Conservation (phyloP, 2,329 filamentous ascomycete genomes). For the Nigrospora oryzae region DNA sequence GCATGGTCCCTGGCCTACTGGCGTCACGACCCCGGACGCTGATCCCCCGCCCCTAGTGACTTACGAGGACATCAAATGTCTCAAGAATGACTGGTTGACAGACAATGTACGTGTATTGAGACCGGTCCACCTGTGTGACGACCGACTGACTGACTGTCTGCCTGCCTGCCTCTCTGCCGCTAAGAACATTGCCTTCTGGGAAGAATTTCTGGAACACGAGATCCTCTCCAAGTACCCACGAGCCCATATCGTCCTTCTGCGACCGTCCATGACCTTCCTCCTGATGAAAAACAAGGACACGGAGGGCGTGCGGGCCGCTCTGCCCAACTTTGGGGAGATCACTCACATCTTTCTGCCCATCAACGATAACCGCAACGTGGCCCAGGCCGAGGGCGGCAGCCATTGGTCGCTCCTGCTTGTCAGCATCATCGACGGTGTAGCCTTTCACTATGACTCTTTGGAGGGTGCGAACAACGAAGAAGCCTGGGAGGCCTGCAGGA, state of each 20-base stretch:
- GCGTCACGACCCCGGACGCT: not conserved
- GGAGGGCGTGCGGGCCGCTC: slow-evolving; percentile 50
- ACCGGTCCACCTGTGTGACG: not conserved
- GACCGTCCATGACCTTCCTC: slow-evolving; percentile 88
- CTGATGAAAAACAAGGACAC: slow-evolving; percentile 66
- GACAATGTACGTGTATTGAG: slow-evolving; percentile 66
- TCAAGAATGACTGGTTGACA: slow-evolving; percentile 91
- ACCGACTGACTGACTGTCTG: too few species aligned
- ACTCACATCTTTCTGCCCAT: slow-evolving; percentile 95
- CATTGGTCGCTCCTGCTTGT: slow-evolving; percentile 95
- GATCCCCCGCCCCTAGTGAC: slow-evolving; percentile 53
- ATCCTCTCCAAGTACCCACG: slow-evolving; percentile 71
- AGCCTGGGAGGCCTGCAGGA: slow-evolving; percentile 59
- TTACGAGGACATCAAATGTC: slow-evolving; percentile 77
- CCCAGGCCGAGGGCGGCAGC: slow-evolving; percentile 75
- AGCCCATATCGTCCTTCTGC: slow-evolving; percentile 81
- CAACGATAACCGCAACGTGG: slow-evolving; percentile 75
- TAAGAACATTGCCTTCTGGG: slow-evolving; percentile 94
- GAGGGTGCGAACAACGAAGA: slow-evolving; percentile 67
- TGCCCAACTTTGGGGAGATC: slow-evolving; percentile 71
- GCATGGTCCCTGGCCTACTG: not conserved
- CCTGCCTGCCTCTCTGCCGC: too few species aligned
- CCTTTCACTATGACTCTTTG: slow-evolving; percentile 94
- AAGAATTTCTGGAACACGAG: slow-evolving; percentile 92
- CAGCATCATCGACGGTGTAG: slow-evolving; percentile 76